Base-by-base conservation (phyloP, 163 green algal species). In the Coccomyxa subellipsoidea region DNA sequence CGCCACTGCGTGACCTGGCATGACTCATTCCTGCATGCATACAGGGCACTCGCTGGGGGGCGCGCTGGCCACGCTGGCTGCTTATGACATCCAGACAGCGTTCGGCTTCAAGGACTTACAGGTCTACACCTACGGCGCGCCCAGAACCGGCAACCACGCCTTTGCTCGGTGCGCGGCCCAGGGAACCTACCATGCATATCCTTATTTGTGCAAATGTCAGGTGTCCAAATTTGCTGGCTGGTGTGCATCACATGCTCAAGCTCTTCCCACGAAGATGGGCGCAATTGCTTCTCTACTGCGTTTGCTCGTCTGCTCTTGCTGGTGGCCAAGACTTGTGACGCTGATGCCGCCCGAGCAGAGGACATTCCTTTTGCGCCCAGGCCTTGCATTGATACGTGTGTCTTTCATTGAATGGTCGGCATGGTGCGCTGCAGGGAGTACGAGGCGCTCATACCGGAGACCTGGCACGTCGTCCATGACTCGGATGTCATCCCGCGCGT, bases 21-120 rank as follows among this genome's bases (percentile, higher is more conserved):
- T 59, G 47, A 59, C 47, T 59, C 1, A 1, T 27, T 18, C 21
- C 4, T 6, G 2, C 23, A 18, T 59, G 47, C 47, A 59, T 80
- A 35, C 69, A 85, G 82, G 82, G 9, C 85, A 89, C 59, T 82
- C 54, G 0, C 77, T 89, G 72, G 85, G 85, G 1, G 85, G 85
- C 34, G 83, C 83, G 4, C 69, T 89, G 59, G 85, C 85, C 12
- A 78, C 75, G 31, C 83, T 89, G 53, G 85, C 85, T 29, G 69
- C 83, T 4, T 82, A 79, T 54, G 78, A 82, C 78, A 72, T 78
- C 1, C 27, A 73, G 66, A 18, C 27, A 8, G 32, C 8, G 66
- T 73, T 73, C 7, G n/a, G n/a, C 10, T n/a, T 73, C 8, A 32
- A 73, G 66, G 29, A 73, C 27, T n/a, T 77, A 9, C 18, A 29